Conservation (phyloP, 164 flowering plant species). For the Magnolia changhungtana region DNA sequence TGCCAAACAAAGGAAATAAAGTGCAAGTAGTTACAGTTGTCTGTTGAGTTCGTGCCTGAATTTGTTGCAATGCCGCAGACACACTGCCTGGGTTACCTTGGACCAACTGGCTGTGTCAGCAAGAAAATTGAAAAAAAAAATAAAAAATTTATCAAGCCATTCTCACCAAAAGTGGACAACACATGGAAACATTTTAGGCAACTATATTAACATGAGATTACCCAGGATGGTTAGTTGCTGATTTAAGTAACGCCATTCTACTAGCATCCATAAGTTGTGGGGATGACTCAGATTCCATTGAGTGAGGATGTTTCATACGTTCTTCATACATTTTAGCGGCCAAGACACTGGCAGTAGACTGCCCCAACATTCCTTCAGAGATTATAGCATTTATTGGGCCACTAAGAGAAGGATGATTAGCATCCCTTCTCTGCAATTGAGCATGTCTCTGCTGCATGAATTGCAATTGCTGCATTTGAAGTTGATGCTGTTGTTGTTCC, state of each 20-base stretch:
- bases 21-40: slow-evolving; percentile 44
- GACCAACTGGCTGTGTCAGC: slow-evolving; percentile 67
- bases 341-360: slow-evolving; percentile 68
- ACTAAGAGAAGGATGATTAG: slow-evolving; percentile 55
- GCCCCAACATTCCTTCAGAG: slow-evolving; percentile 73
- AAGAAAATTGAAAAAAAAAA: slow-evolving; percentile 19
- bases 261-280: slow-evolving; percentile 67
- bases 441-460: slow-evolving; percentile 68
- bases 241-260: slow-evolving; percentile 74
- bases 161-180: neutral
- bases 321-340: slow-evolving; percentile 82
- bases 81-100: slow-evolving; percentile 72
- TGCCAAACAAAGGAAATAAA: neutral
- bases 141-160: neutral
- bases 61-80: slow-evolving; percentile 76
- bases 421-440: slow-evolving; percentile 67
- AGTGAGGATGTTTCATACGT: slow-evolving; percentile 64
- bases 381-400: slow-evolving; percentile 55
- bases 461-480: slow-evolving; percentile 82
- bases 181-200: neutral
- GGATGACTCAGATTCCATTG: slow-evolving; percentile 68
- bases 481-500: slow-evolving; percentile 53
- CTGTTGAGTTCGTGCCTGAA: slow-evolving; percentile 59
- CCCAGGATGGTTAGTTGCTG: slow-evolving; percentile 73
- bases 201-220: slow-evolving; percentile 22